Conservation (phyloP, 2,329 filamentous ascomycete genomes). For the Davidsoniella virescens region DNA sequence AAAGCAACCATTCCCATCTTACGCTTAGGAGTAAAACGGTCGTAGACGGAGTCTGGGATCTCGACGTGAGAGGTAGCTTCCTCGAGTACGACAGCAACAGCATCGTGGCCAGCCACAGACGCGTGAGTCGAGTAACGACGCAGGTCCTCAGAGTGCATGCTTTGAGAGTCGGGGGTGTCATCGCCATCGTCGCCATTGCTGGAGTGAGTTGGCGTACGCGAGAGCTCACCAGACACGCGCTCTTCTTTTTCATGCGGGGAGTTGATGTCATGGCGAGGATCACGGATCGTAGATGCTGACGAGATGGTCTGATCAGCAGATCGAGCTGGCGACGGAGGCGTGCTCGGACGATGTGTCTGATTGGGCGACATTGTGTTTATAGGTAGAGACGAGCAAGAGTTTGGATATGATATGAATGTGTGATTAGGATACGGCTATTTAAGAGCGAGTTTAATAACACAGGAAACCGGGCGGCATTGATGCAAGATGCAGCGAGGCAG, state of each 20-base stretch:
- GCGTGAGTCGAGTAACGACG: slow-evolving; percentile 7
- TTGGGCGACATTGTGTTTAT: neutral
- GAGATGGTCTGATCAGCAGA: neutral
- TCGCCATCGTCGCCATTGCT: neutral
- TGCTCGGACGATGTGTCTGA: neutral
- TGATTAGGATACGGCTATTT: neutral
- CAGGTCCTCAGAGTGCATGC: slow-evolving; percentile 3
- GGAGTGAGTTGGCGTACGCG: neutral
- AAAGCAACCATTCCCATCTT: slow-evolving; percentile 54
- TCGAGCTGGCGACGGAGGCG: neutral
- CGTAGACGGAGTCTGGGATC: slow-evolving; percentile 43
- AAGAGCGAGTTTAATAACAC: neutral
- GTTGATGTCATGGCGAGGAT: neutral
- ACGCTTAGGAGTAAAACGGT: slow-evolving; percentile 40
- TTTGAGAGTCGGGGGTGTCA: slow-evolving; percentile 3
- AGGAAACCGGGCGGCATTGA: too few species aligned
- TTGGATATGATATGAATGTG: neutral
- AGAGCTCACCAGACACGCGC: neutral
- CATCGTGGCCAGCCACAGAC: slow-evolving; percentile 11
- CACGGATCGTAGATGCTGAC: slow-evolving; percentile 5
- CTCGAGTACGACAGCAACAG: slow-evolving; percentile 9
- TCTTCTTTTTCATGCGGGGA: slow-evolving; percentile 1
- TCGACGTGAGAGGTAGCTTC: slow-evolving; percentile 16
- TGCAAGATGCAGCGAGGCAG: too few species aligned
- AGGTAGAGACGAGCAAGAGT: neutral